These are phyloP conservation scores for Ustulina deusta DNA, from an alignment of 2,329 filamentous ascomycete genomes.

Conservation along the genomic window DNA sequence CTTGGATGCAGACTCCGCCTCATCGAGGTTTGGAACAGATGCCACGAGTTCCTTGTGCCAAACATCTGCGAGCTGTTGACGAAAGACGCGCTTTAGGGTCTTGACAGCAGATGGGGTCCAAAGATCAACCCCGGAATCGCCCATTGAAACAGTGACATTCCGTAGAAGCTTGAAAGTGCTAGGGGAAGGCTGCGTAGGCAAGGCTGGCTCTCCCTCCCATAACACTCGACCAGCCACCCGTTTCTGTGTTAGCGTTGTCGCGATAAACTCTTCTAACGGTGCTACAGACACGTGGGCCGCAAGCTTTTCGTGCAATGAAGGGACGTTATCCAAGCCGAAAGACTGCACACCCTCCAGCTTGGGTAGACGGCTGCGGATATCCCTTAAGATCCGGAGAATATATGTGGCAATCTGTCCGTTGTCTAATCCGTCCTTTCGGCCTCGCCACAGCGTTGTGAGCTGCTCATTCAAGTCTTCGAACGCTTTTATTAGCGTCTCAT, in stretches of 20 bases:
- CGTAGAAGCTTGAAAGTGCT: conserved; percentile 78
- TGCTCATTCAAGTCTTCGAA: conserved; percentile 70
- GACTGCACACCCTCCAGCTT: conserved; percentile 60
- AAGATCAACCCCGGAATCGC: conserved; percentile 76
- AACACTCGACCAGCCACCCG: conserved; percentile 72
- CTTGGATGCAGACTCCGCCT: conserved; percentile 37
- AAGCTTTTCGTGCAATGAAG: conserved; percentile 72
- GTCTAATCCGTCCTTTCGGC: conserved; percentile 59
- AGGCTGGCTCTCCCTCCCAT: conserved; percentile 81
- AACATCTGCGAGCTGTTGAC: conserved; percentile 60
- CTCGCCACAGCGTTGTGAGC: conserved; percentile 63
- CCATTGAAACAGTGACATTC: conserved; percentile 75
- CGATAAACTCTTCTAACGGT: conserved; percentile 62
- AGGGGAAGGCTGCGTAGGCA: conserved; percentile 84
- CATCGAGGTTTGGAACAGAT: conserved; percentile 39
- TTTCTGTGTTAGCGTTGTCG: conserved; percentile 57
- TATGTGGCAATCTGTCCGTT: conserved; percentile 71
- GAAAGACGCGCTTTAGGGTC: conserved; percentile 70
- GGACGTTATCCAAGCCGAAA: conserved; percentile 72
- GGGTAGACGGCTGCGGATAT: conserved; percentile 76
- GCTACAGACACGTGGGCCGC: conserved; percentile 63
- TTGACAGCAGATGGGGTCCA: conserved; percentile 79
- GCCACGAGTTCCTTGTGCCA: conserved; percentile 61
- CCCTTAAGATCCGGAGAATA: conserved; percentile 78
- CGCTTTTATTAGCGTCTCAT: conserved; percentile 66